A percentile compares a stretch with the other conserved stretches of the same genome.
Evolutionary conservation across 257 asterid genomes (phyloP).

Genomic region (Catharanthus roseus): DNA sequence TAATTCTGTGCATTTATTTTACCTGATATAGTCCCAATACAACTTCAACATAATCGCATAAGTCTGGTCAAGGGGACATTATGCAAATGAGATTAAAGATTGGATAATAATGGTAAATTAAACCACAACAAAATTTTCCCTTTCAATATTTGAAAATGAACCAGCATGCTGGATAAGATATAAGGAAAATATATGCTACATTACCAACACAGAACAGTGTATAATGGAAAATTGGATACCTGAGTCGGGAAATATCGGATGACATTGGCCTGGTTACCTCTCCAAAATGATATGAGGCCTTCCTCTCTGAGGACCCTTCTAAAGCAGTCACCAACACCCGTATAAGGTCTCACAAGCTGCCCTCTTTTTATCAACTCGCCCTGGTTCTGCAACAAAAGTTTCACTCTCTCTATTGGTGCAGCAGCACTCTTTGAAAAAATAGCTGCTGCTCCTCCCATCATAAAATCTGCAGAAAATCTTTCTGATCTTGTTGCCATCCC

Average conservation of each 20-base stretch:
- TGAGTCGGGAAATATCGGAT: conserved; percentile 95
- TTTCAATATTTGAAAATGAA: background rate
- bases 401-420: conserved; percentile 96
- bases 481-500: conserved; percentile 55
- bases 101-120: background rate
- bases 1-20: too few relatives aligned
- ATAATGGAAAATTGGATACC: conserved; percentile 32
- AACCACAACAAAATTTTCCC: background rate
- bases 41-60: background rate
- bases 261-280: conserved; percentile 96
- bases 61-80: background rate
- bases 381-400: conserved; percentile 94
- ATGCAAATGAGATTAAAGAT: background rate
- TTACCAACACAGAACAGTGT: conserved; percentile 1
- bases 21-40: background rate
- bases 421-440: conserved; percentile 74
- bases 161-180: background rate
- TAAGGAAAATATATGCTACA: background rate
- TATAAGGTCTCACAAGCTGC: conserved; percentile 70
- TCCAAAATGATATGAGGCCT: conserved; percentile 78
- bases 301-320: conserved; percentile 65
- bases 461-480: conserved; percentile 63
- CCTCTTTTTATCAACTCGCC: conserved; percentile 86
- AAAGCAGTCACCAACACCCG: conserved; percentile 68
- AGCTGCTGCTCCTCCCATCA: conserved; percentile 85